A percentile compares a stretch with the other conserved stretches of the same genome.
Conservation (phyloP, 208 protist species). For the Leishmania gerbilli region DNA sequence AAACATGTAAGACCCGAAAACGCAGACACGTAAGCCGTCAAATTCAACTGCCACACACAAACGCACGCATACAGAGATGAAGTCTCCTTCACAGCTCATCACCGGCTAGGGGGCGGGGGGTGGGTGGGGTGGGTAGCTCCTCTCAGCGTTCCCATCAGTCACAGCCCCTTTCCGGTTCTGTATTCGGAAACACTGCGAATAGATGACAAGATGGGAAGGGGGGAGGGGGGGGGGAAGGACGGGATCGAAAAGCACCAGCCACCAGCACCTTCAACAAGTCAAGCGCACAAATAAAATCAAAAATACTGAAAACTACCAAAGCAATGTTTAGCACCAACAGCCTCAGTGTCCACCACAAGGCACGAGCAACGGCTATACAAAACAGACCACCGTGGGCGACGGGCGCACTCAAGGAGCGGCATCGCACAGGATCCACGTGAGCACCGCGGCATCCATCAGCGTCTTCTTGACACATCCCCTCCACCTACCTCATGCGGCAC, state of each 20-base stretch:
- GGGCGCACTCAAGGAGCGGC: background rate
- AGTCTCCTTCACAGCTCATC: background rate
- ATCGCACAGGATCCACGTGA: background rate
- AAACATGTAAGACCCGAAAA: background rate
- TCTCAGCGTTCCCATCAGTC: background rate
- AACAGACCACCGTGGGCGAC: background rate
- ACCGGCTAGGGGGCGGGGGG: background rate
- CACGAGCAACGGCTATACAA: background rate
- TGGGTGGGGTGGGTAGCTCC: background rate
- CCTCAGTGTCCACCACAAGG: background rate
- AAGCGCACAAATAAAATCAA: background rate
- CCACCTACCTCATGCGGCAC: background rate
- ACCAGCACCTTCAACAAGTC: background rate
- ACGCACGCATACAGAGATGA: background rate
- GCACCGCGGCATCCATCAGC: background rate
- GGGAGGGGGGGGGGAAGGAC: background rate
- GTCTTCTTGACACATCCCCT: background rate
- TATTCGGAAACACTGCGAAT: background rate
- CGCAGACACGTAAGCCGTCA: background rate
- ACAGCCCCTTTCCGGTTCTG: background rate
- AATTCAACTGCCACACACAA: background rate
- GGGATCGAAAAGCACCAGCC: background rate
- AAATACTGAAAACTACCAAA: background rate
- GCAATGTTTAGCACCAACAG: background rate
- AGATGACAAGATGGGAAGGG: background rate